Conservation (phyloP, 2,329 filamentous ascomycete species). For the Claviceps digitariae region DNA sequence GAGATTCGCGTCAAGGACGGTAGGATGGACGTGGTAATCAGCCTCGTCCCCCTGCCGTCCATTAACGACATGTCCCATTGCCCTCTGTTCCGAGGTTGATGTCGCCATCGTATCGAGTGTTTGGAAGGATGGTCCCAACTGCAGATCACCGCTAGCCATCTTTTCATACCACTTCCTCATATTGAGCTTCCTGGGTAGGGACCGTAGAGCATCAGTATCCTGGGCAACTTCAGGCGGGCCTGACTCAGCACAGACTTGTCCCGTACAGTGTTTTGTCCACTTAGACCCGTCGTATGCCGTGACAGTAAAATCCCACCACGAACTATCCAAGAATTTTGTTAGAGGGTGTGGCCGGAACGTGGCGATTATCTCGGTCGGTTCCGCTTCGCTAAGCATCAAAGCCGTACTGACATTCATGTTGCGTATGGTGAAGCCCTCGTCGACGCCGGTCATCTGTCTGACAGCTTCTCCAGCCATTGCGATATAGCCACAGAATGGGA, state of each 20-base stretch:
- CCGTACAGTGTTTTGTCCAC: constrained; percentile 11
- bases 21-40: background rate
- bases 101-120: background rate
- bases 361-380: constrained; percentile 19
- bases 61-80: background rate
- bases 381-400: constrained; percentile 16
- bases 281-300: constrained; percentile 9
- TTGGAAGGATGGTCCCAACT: background rate
- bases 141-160: background rate
- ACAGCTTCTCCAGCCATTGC: constrained; percentile 17
- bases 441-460: constrained; percentile 8
- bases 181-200: background rate
- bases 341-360: constrained; percentile 14
- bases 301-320: constrained; percentile 20
- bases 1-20: background rate
- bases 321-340: constrained; percentile 12
- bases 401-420: constrained; percentile 17
- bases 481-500: constrained; percentile 24
- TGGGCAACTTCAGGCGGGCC: background rate
- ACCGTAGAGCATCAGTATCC: background rate
- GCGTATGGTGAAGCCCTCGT: constrained; percentile 14
- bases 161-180: background rate
- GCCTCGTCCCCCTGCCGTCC: background rate
- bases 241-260: background rate
- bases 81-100: background rate